These are phyloP conservation scores for Paratinospora sagittata DNA, from an alignment of 164 flowering plant genomes.

Conservation along the genomic window DNA sequence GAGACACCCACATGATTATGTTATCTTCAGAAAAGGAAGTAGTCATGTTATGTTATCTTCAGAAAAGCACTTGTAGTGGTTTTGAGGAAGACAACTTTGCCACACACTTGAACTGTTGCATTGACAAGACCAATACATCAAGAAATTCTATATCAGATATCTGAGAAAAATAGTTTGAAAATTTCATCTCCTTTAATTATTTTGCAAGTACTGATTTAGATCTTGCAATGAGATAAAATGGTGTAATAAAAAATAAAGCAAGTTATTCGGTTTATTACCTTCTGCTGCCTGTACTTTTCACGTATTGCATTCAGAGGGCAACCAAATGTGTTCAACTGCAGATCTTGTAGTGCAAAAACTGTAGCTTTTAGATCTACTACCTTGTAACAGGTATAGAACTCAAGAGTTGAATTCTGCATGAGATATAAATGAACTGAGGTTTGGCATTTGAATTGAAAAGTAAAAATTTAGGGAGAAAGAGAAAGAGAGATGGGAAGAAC, in stretches of 20 bases:
- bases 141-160: background rate
- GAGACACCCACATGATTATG: conserved; percentile 10
- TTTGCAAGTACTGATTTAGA: background rate
- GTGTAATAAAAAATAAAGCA: background rate
- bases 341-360: conserved; percentile 51
- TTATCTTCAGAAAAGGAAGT: background rate
- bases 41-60: conserved; percentile 14
- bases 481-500: conserved; percentile 14
- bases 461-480: background rate
- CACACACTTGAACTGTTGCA: conserved; percentile 51
- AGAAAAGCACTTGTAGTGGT: conserved; percentile 41
- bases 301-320: conserved; percentile 58
- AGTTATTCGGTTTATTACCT: conserved; percentile 36
- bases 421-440: conserved; percentile 7
- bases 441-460: too few species aligned
- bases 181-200: background rate
- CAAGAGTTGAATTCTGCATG: conserved; percentile 63
- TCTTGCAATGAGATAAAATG: background rate
- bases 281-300: conserved; percentile 55
- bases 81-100: conserved; percentile 45
- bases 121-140: conserved; percentile 1
- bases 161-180: background rate
- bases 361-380: conserved; percentile 47
- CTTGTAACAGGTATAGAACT: conserved; percentile 54
- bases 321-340: conserved; percentile 50